These are phyloP conservation scores for Suillus sp. DNA, from an alignment of 768 basidiomycete genomes.

Conservation along the genomic window DNA sequence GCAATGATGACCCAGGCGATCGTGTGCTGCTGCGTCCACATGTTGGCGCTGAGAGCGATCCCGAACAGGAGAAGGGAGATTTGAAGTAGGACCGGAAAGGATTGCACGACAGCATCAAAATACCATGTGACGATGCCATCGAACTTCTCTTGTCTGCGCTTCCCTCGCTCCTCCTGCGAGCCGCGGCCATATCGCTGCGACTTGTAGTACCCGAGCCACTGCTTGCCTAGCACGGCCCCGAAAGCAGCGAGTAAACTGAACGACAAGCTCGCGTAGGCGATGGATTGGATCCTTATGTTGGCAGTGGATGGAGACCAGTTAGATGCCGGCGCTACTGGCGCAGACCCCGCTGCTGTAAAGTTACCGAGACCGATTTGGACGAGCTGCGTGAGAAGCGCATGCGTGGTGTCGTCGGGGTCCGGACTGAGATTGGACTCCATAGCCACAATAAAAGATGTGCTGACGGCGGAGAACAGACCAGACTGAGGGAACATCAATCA, in stretches of 20 bases:
- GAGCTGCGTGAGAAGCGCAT: conserved; percentile 14
- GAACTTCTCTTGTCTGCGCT: conserved; percentile 11
- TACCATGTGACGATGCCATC: conserved; percentile 17
- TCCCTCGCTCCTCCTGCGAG: conserved; percentile 11
- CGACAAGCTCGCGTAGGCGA: conserved; percentile 18
- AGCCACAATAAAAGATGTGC: conserved; percentile 15
- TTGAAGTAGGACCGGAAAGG: conserved; percentile 17
- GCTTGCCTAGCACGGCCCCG: conserved; percentile 19
- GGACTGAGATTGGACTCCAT: conserved; percentile 16
- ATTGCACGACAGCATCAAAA: conserved; percentile 14
- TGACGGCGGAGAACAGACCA: conserved; percentile 19
- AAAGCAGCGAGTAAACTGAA: conserved; percentile 17
- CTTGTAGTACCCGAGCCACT: conserved; percentile 17
- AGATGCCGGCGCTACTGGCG: background rate
- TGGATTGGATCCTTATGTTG: conserved; percentile 3
- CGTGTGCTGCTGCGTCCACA: background rate
- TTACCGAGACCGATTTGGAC: conserved; percentile 11
- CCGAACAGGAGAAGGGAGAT: conserved; percentile 18
- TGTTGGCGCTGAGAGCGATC: conserved; percentile 11
- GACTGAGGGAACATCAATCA: conserved; percentile 1
- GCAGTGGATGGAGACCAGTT: background rate
- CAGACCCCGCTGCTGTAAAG: conserved; percentile 10
- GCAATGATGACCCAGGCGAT: conserved; percentile 6
- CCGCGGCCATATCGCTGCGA: conserved; percentile 1
- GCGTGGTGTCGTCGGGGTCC: conserved; percentile 15